phyloP scores from a whole-genome alignment of 2,329 filamentous ascomycete genomes.

The Beauveria rudraprayagi region DNA sequence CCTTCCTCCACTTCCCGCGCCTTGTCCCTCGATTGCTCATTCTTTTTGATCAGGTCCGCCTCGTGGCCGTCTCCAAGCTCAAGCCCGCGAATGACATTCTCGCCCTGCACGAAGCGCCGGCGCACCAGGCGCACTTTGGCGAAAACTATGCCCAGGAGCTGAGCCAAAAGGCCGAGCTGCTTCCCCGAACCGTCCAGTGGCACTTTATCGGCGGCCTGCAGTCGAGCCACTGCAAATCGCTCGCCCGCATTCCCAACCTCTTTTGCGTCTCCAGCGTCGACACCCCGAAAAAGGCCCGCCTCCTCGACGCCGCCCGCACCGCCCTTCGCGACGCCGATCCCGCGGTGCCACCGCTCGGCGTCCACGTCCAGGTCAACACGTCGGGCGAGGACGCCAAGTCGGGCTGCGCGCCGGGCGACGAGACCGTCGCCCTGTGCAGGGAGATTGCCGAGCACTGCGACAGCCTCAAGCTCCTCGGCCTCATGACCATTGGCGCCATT shows the following conservation, averaged over 20 bases:
- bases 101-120: slow-evolving; percentile 60
- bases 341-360: slow-evolving; percentile 42
- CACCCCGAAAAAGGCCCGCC: slow-evolving; percentile 73
- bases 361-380: slow-evolving; percentile 95
- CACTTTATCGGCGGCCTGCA: slow-evolving; percentile 96
- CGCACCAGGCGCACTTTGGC: slow-evolving; percentile 71
- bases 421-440: slow-evolving; percentile 57
- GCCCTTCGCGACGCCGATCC: slow-evolving; percentile 39
- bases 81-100: slow-evolving; percentile 90
- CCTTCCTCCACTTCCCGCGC: background rate
- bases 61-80: slow-evolving; percentile 93
- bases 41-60: slow-evolving; percentile 51
- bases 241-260: slow-evolving; percentile 81
- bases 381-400: slow-evolving; percentile 82
- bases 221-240: slow-evolving; percentile 78
- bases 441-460: slow-evolving; percentile 65
- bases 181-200: slow-evolving; percentile 75
- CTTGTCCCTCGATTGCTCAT: background rate
- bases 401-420: slow-evolving; percentile 61
- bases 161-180: slow-evolving; percentile 69
- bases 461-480: slow-evolving; percentile 63
- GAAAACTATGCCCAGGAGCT: slow-evolving; percentile 96
- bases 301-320: slow-evolving; percentile 69
- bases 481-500: slow-evolving; percentile 98
- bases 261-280: slow-evolving; percentile 92